A percentile compares a stretch with the other conserved stretches of the same genome.
phyloP scores from a whole-genome alignment of 768 basidiomycete species.

The Psilocybe sp. region DNA sequence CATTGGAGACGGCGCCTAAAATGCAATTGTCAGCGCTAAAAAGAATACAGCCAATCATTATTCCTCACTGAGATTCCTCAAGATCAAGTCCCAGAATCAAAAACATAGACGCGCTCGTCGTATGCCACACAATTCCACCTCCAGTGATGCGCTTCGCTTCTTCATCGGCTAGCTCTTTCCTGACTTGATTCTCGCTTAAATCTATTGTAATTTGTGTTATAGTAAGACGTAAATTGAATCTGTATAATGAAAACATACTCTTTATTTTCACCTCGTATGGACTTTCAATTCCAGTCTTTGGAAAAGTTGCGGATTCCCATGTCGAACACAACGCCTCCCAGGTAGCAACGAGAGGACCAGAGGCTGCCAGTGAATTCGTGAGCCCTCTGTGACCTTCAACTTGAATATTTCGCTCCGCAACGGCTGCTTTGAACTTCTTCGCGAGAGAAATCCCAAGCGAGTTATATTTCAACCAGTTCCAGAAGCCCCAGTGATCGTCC shows the following conservation, averaged over 20 bases:
- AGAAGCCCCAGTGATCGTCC: constrained; percentile 7
- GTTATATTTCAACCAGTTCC: constrained; percentile 26
- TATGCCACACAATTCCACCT: not conserved
- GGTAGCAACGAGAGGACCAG: not conserved
- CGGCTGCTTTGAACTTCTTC: not conserved
- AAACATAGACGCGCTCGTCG: not conserved
- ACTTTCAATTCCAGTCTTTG: not conserved
- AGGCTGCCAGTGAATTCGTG: constrained; percentile 1
- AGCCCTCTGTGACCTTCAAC: constrained; percentile 7
- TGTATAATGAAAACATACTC: no score
- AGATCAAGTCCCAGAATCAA: not conserved
- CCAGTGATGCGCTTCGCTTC: not conserved
- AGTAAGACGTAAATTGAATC: no score
- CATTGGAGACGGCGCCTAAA: no score
- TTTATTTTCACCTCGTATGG: no score
- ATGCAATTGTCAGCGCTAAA: not conserved
- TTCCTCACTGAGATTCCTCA: not conserved
- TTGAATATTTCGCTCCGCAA: constrained; percentile 7
- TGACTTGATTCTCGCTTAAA: no score
- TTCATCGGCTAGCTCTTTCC: not conserved
- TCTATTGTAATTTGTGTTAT: no score
- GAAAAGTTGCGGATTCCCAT: constrained; percentile 3
- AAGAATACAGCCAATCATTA: not conserved
- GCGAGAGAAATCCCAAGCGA: not conserved
- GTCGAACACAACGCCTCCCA: constrained; percentile 1